Conservation (phyloP, 768 basidiomycete genomes). For the Sarcodon aspratus region DNA sequence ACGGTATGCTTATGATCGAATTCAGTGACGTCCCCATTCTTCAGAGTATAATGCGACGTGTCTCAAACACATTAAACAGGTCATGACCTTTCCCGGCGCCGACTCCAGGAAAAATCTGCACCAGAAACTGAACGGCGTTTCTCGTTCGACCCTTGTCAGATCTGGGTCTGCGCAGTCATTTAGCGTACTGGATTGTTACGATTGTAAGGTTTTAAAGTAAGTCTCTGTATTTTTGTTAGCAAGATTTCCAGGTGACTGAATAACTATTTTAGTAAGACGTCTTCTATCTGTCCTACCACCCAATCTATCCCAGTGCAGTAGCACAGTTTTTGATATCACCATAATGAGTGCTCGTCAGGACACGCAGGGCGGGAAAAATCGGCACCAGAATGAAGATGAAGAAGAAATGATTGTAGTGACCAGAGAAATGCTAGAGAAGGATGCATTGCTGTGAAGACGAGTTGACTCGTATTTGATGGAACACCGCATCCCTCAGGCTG, state of each 20-base stretch:
- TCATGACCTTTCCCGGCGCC: constrained; percentile 84
- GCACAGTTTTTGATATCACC: constrained; percentile 16
- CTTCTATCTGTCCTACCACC: constrained; percentile 52
- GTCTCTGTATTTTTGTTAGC: constrained; percentile 7
- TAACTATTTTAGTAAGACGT: constrained; percentile 25
- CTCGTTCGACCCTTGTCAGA: constrained; percentile 92
- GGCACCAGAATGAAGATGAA: constrained; percentile 21
- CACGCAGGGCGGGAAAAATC: constrained; percentile 7
- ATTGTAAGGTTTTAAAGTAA: constrained; percentile 77
- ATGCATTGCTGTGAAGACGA: constrained; percentile 32
- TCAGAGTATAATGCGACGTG: neutral
- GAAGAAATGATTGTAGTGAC: constrained; percentile 46
- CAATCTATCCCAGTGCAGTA: constrained; percentile 35
- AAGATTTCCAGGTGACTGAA: neutral
- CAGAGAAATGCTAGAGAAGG: constrained; percentile 55
- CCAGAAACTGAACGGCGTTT: too few species aligned
- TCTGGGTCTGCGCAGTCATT: constrained; percentile 83
- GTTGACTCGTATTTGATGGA: too few species aligned
- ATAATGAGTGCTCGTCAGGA: constrained; percentile 4
- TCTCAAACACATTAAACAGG: constrained; percentile 34
- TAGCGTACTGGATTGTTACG: constrained; percentile 78
- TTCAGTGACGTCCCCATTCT: constrained; percentile 52
- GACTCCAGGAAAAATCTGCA: constrained; percentile 71
- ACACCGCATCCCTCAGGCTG: neutral
- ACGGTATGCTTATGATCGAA: constrained; percentile 56